A percentile compares a stretch with the other conserved stretches of the same genome.
These are phyloP conservation scores for Parachaetomium inaequale DNA, from an alignment of 495 filamentous ascomycete species.

Conservation along the genomic window DNA sequence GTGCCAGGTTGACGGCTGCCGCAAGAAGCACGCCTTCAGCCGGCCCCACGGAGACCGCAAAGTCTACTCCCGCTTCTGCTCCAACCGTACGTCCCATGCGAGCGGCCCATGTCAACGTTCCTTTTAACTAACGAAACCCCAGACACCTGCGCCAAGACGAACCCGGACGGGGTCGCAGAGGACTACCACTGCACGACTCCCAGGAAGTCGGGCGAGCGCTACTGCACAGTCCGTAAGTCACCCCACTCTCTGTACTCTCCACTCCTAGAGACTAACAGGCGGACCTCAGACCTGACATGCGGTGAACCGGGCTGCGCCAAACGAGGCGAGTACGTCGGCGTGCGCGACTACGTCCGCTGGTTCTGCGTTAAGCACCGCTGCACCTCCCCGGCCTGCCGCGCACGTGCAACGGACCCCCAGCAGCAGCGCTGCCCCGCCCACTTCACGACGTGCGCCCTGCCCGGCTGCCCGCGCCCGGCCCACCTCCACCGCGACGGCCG, in stretches of 20 bases:
- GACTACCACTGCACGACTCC: conserved; percentile 12
- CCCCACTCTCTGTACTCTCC: neutral
- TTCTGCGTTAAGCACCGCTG: conserved; percentile 17
- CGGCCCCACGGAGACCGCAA: neutral
- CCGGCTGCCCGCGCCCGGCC: conserved; percentile 13
- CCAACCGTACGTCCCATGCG: conserved; percentile 2
- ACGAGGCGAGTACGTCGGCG: conserved; percentile 1
- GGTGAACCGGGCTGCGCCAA: conserved; percentile 9
- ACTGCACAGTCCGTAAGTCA: conserved; percentile 10
- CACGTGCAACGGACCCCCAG: neutral
- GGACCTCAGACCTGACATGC: conserved; percentile 4
- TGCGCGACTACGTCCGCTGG: conserved; percentile 5
- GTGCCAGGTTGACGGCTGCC: conserved; percentile 17
- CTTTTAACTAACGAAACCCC: neutral
- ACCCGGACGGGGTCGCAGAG: neutral
- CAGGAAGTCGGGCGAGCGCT: neutral
- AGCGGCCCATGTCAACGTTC: neutral
- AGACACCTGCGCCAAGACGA: conserved; percentile 12
- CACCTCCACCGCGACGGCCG: conserved; percentile 13
- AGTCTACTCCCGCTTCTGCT: conserved; percentile 18
- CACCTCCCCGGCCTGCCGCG: conserved; percentile 8
- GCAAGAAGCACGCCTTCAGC: conserved; percentile 14
- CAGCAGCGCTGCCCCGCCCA: conserved; percentile 17
- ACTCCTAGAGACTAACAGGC: neutral
- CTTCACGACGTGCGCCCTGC: conserved; percentile 9